Conservation (phyloP, 2,329 filamentous ascomycete species). For the Botrytis fabae region DNA sequence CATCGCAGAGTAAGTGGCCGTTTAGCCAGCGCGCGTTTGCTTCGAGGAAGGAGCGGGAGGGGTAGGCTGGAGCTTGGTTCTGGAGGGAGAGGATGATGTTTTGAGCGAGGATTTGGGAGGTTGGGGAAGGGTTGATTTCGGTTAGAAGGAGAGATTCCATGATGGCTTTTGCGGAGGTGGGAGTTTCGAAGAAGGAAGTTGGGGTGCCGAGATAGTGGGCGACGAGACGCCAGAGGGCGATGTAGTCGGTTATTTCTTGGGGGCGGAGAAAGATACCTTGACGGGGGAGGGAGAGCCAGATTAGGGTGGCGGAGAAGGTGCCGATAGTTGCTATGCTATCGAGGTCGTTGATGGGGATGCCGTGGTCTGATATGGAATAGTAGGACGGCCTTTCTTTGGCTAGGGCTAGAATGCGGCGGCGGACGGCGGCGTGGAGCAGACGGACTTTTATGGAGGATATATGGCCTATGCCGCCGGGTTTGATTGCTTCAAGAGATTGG, state of each 20-base stretch:
- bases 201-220: conserved; percentile 71
- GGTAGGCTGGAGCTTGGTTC: conserved; percentile 63
- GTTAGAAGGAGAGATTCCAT: conserved; percentile 68
- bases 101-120: conserved; percentile 65
- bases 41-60: conserved; percentile 65
- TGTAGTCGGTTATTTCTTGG: conserved; percentile 67
- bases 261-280: conserved; percentile 67
- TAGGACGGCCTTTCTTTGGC: conserved; percentile 58
- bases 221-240: conserved; percentile 75
- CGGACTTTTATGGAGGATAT: conserved; percentile 66
- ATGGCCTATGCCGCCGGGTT: conserved; percentile 67
- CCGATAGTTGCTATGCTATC: conserved; percentile 72
- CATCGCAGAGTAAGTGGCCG: conserved; percentile 60
- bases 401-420: conserved; percentile 63
- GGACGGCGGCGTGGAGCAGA: conserved; percentile 67
- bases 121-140: conserved; percentile 65
- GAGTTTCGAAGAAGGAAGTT: conserved; percentile 57
- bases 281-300: conserved; percentile 69
- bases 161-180: conserved; percentile 56
- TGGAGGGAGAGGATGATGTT: conserved; percentile 74
- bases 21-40: conserved; percentile 71
- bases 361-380: conserved; percentile 58
- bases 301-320: conserved; percentile 66
- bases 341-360: conserved; percentile 73
- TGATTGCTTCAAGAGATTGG: conserved; percentile 60